Evolutionary conservation across 1,284 basidiomycete genomes (phyloP).

Genomic region (Marasmius fiardii): DNA sequence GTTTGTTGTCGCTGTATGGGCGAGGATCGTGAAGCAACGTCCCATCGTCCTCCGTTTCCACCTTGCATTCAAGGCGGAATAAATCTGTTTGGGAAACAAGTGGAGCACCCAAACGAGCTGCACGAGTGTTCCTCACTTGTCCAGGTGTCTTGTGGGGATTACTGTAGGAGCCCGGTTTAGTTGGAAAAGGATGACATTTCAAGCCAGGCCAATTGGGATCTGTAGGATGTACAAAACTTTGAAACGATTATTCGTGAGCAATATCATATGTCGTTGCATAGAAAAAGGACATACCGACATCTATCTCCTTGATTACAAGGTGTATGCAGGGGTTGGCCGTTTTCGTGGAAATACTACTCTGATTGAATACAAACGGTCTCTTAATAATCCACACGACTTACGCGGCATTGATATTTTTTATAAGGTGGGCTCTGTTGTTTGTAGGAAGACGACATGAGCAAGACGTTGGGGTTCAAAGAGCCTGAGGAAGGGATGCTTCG

Average conservation of each 20-base stretch:
- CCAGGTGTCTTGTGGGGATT: neutral
- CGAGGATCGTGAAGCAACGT: neutral
- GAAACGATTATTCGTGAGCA: neutral
- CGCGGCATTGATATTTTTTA: slow-evolving; percentile 47
- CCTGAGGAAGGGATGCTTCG: too few species aligned
- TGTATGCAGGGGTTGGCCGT: slow-evolving; percentile 36
- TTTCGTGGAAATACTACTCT: slow-evolving; percentile 41
- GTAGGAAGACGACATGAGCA: neutral
- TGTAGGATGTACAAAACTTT: slow-evolving; percentile 50
- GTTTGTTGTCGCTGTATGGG: neutral
- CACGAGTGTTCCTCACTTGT: neutral
- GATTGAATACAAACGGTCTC: slow-evolving; percentile 4
- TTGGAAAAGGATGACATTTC: slow-evolving; percentile 15
- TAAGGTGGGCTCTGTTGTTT: slow-evolving; percentile 17
- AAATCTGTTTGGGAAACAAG: slow-evolving; percentile 32
- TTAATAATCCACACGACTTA: slow-evolving; percentile 22
- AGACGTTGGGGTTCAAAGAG: neutral
- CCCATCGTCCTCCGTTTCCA: slow-evolving; percentile 21
- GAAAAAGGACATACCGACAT: slow-evolving; percentile 36
- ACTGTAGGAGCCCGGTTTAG: neutral
- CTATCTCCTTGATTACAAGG: slow-evolving; percentile 42
- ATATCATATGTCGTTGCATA: neutral
- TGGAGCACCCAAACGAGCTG: slow-evolving; percentile 14
- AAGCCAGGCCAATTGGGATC: slow-evolving; percentile 40
- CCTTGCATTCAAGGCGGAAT: slow-evolving; percentile 26